Evolutionary conservation across 352 stramenopile species (phyloP).

Genomic region (Globisporangium takayamanum): DNA sequence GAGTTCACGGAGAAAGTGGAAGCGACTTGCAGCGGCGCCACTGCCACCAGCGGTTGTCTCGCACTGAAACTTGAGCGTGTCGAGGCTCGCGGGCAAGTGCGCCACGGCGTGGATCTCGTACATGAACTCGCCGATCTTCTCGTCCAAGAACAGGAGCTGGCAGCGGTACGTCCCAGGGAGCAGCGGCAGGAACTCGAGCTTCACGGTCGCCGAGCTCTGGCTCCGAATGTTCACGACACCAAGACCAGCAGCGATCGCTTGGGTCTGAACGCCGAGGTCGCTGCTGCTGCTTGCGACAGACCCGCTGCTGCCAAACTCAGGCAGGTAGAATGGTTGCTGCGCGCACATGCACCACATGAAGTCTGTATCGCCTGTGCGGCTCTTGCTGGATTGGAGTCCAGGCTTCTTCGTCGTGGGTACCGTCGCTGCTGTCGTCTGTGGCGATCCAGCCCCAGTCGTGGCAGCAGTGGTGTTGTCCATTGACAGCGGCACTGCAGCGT

Average conservation of each 20-base stretch:
- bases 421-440: not conserved
- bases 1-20: conserved; percentile 71
- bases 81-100: conserved; percentile 63
- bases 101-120: conserved; percentile 87
- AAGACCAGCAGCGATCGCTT: conserved; percentile 7
- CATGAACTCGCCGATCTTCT: conserved; percentile 91
- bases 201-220: conserved; percentile 54
- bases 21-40: conserved; percentile 13
- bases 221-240: conserved; percentile 40
- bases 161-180: conserved; percentile 85
- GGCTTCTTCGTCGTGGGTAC: not conserved
- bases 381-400: conserved; percentile 13
- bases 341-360: conserved; percentile 55
- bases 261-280: conserved; percentile 7
- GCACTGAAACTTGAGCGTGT: conserved; percentile 79
- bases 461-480: not conserved
- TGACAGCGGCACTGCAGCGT: no score
- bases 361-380: conserved; percentile 24
- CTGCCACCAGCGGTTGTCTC: conserved; percentile 25
- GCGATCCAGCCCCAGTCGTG: no score
- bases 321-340: conserved; percentile 71
- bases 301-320: conserved; percentile 40
- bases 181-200: conserved; percentile 87
- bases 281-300: conserved; percentile 1
- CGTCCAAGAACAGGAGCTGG: conserved; percentile 88